Evolutionary conservation across 208 protist genomes (phyloP), one percentile per base, ranked within the genome.

Genomic region (Porcisia hertigi): DNA sequence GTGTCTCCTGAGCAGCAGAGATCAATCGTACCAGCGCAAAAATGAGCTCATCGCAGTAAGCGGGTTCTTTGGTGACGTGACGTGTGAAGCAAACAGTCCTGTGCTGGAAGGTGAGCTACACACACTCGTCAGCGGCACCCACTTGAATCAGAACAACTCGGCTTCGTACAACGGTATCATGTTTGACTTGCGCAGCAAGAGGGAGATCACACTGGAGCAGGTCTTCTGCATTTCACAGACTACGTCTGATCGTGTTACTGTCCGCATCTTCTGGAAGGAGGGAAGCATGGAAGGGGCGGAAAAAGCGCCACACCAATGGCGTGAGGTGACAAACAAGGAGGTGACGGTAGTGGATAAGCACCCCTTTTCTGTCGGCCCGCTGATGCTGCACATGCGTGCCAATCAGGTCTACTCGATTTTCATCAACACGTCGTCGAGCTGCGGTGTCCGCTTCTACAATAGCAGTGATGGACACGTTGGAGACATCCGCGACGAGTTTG

Each of bases 111-210:
- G 89, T 54, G 85, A 91, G 74, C 73, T 85, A 62, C 91, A 87
- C 69, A 89, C 83, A 11, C 84, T 97, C 82, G 88, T 83, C 62
- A 94, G 92, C 6, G 94, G 94, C 39, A 69, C 86, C 9, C 82
- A 83, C 49, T 77, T 95, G 3, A 95, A 88, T 75, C 88, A 93
- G 79, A 86, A 80, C 71, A 96, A 91, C 85, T 91, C 91, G 3
- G 88, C 90, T 11, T 96, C 92, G 25, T 96, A 94, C 81, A 96
- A 96, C 82, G 94, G 94, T 54, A 98, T 98, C 79, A 96, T 98
- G 92, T 98, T 98, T 76, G 91, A 98, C 63, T 63, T 98, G 52
- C 81, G 86, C 9, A 94, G 88, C 70, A 90, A 91, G 66, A 72
- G 87, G 66, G 90, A 98, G 77, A 84, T 98, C 55, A 88, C 87